Evolutionary conservation across 1,139 yeast genomes (phyloP), one percentile per base, ranked within the genome.

Genomic region (Suhomyces bokatorum): DNA sequence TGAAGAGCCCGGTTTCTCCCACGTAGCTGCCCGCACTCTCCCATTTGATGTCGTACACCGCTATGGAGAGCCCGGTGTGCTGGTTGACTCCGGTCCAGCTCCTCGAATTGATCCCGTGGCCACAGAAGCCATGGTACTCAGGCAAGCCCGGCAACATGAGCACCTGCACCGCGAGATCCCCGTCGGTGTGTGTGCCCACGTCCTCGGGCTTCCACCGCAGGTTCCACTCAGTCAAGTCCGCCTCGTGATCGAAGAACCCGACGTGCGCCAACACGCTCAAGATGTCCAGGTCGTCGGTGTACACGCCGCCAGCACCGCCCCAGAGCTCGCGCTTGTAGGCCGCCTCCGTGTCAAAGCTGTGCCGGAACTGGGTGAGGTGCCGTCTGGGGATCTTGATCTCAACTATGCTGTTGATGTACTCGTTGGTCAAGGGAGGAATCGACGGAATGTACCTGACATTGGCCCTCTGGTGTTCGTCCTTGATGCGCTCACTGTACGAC

Each of bases 201-300:
- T 68, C 75, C 11, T 44, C 40, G 11, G 44, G 38, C 10, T 40
- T 47, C 75, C 75, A 71, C 5, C 52, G 52, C 17, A 63, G 59
- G 49, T 73, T 73, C 60, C 75, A 66, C 11, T 70, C 70, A 20
- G 48, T 50, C 44, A 73, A 60, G 45, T 70, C 67, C 6, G 67
- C 39, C 15, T 55, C 50, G 28, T 57, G 57, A 33, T 53, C 51
- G 48, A 87, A 72, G 24, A 84, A 70, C 0, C 97, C 97, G 49
- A 80, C 67, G 58, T 93, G 98, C 49, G 81, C 77, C 47, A 91
- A 67, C 0, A 84, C 86, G 3, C 87, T 75, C 35, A 93, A 75
- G 4, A 91, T 69, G 60, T 93, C 96, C 1, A 96, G 86, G 64
- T 93, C 99, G 63, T 93, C 98, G 1, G 97, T 87, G 63, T 91